Conservation (phyloP, 73 alveolate species). For the Uronychia binucleata region DNA sequence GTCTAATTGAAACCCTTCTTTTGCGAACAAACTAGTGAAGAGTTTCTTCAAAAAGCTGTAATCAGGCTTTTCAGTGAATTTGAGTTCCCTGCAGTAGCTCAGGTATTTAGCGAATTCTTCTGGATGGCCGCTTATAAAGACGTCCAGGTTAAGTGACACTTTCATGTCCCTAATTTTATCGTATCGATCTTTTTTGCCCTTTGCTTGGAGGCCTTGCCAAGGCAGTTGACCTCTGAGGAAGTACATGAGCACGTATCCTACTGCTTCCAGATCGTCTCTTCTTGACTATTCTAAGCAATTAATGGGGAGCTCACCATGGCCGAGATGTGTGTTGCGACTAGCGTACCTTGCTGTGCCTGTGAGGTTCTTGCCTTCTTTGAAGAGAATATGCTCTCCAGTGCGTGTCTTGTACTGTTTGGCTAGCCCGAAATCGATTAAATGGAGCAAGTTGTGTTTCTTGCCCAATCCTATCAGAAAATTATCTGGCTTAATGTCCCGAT, state of each 20-base stretch:
- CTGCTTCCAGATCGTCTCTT: conserved; percentile 85
- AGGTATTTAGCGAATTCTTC: conserved; percentile 35
- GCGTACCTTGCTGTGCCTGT: conserved; percentile 83
- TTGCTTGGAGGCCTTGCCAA: conserved; percentile 88
- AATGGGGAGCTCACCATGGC: no score
- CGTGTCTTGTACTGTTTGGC: conserved; percentile 67
- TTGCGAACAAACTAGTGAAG: conserved; percentile 35
- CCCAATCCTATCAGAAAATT: conserved; percentile 80
- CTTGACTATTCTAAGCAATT: conserved; percentile 85
- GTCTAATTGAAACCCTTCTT: conserved; percentile 68
- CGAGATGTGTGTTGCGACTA: conserved; percentile 78
- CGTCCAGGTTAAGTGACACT: not conserved
- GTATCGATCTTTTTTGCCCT: conserved; percentile 74
- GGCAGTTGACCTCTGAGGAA: conserved; percentile 89
- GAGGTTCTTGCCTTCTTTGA: conserved; percentile 65
- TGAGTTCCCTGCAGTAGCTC: conserved; percentile 25
- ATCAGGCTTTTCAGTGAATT: conserved; percentile 48
- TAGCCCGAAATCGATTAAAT: conserved; percentile 74
- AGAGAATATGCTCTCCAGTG: conserved; percentile 71
- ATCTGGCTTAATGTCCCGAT: conserved; percentile 94
- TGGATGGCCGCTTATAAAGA: not conserved
- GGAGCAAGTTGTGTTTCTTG: conserved; percentile 26
- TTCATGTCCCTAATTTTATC: conserved; percentile 64
- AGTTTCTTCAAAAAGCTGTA: conserved; percentile 16
- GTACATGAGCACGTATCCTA: conserved; percentile 78